Percentiles rank a stretch among this genome's conserved stretches.
These are phyloP conservation scores for Sarcomyxa edulis DNA, from an alignment of 768 basidiomycete genomes.

Conservation along the genomic window DNA sequence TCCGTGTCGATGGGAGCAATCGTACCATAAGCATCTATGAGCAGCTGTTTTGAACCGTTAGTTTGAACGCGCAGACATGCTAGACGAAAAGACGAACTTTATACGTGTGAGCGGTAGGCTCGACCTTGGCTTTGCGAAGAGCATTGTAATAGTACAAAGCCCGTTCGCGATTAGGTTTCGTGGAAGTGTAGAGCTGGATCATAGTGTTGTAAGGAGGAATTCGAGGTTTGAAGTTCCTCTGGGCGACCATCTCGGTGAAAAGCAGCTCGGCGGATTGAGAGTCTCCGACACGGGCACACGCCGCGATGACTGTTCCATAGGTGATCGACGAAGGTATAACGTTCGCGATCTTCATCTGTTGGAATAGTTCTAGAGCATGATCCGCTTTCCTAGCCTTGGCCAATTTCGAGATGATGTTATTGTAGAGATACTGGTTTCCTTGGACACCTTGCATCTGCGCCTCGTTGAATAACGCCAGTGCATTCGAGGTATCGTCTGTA, in stretches of 20 bases:
- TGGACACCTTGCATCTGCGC: slow-evolving; percentile 59
- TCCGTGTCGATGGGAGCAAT: slow-evolving; percentile 76
- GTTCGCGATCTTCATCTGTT: slow-evolving; percentile 68
- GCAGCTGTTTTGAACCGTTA: no score
- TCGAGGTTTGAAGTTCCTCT: slow-evolving; percentile 75
- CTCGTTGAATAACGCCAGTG: slow-evolving; percentile 80
- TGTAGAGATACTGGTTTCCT: slow-evolving; percentile 88
- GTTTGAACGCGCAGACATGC: no score
- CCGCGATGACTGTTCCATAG: slow-evolving; percentile 90
- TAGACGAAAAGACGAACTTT: slow-evolving; percentile 58
- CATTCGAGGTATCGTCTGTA: slow-evolving; percentile 91
- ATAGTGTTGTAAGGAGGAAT: slow-evolving; percentile 98
- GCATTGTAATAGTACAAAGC: slow-evolving; percentile 73
- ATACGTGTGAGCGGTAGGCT: slow-evolving; percentile 89
- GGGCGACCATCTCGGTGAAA: slow-evolving; percentile 78
- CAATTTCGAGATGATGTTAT: slow-evolving; percentile 95
- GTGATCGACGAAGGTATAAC: slow-evolving; percentile 80
- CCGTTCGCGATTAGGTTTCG: slow-evolving; percentile 78
- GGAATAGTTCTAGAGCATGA: slow-evolving; percentile 81
- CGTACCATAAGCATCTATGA: slow-evolving; percentile 84
- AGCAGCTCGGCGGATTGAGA: slow-evolving; percentile 71
- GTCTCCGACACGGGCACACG: slow-evolving; percentile 92
- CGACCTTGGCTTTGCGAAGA: slow-evolving; percentile 53
- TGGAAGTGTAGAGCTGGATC: slow-evolving; percentile 94
- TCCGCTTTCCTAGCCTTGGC: slow-evolving; percentile 94